Evolutionary conservation across 1,139 yeast species (phyloP), one percentile per base, ranked within the genome.

Genomic region (Kurtzmaniella quercitrusa): DNA sequence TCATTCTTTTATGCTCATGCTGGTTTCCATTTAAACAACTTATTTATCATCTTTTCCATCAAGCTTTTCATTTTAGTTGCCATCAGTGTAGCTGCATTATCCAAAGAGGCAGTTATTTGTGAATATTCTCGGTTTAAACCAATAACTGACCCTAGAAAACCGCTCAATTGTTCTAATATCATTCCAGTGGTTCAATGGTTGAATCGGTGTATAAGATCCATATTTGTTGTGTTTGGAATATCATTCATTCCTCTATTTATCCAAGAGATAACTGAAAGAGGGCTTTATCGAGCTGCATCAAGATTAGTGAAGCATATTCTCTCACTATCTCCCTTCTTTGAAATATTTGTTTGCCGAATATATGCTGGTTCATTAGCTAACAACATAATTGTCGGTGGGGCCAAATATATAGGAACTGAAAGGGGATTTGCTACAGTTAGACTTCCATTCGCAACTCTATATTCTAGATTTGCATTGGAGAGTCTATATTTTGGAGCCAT

Each of bases 1-100:
- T 75, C 81, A 0, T 75, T 77, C 51, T 77, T 72, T 50, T 77
- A 75, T 57, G 82, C 81, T 0, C 82, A 77, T 52, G 76, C 80
- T 1, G 82, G 82, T 1, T 77, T 77, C 46, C 82, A 77, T 50
- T 60, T 77, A 54, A 77, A 77, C 50, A 77, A 77, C 51, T 70
- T 72, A 3, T 75, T 75, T 53, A 77, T 77, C 40, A 65, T 75
- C 41, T 53, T 75, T 14, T 75, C 81, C 0, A 66, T 76, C 41
- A 68, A 75, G 43, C 55, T 76, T 45, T 75, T 76, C 48, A 59
- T 75, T 50, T 53, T 76, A 25, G 75, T 74, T 10, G 68, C 71
- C 4, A 62, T 74, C 21, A 75, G 75, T 48, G 58, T 77, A 39
- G 81, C 80, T 1, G 75, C 77, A 0, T 54, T 77, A 21, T 62